Evolutionary conservation across 2,329 filamentous ascomycete species (phyloP), one percentile per base, ranked within the genome.

Genomic region (Pseudogymnoascus sp.): DNA sequence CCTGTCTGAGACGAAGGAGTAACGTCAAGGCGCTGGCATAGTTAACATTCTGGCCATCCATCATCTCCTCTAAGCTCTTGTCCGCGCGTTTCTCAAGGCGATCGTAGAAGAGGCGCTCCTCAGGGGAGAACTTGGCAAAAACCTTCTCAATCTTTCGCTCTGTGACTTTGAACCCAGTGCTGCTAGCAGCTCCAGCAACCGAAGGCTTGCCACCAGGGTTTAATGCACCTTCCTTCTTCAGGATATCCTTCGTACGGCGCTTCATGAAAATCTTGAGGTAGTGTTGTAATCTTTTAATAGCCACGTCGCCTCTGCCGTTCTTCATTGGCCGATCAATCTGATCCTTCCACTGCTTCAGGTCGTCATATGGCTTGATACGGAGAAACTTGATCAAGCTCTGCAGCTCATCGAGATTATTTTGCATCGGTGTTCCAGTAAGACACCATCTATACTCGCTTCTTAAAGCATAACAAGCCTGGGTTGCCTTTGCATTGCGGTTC

Each of bases 261-360:
- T 97, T 96, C 95, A 99, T 99, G 77, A 96, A 96, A 63, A 92
- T 93, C 62, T 90, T 88, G 3, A 99, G 79, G 65, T 96, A 86
- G 63, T 89, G 86, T 68, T 96, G 92, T 34, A 99, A 79, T 49
- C 95, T 85, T 60, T 87, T 84, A 73, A 99, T 96, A 14, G 95
- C 93, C 64, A 97, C 83, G 62, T 93, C 90, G 9, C 93, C 95
- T 65, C 89, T 88, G 6, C 93, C 93, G 65, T 89, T 91, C 78
- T 93, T 96, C 83, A 99, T 85, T 0, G 95, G 95, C 49, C 83
- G 79, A 62, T 92, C 93, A 65, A 99, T 99, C 64, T 96, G 88
- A 14, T 93, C 89, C 69, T 93, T 93, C 93, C 95, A 99, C 65
- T 89, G 86, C 8, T 84, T 82, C 18, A 97, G 79, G 63, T 97